Base-by-base conservation (phyloP, 768 basidiomycete species). In the Amanita muscaria region DNA sequence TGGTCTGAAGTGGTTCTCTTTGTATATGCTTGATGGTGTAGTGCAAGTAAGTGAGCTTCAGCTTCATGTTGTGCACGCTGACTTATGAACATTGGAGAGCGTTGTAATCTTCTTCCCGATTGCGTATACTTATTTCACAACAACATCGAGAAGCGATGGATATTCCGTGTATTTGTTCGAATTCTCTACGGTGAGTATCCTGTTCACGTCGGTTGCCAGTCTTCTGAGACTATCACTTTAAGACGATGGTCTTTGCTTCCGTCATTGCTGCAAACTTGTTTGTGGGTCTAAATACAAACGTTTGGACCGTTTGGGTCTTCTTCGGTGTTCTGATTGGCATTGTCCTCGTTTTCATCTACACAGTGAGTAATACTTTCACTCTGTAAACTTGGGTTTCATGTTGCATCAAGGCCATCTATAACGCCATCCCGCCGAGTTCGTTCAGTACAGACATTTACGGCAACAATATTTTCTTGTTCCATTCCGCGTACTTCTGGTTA, bases 291-390 rank as follows among this genome's bases (percentile, higher is more conserved):
- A 89, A 80, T 59, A 85, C 85, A 2, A 77, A 74, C 42, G 78
- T 81, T 1, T 97, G 94, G 94, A 92, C 83, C 4, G 76, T 71
- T 15, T 97, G 91, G 89, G 77, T 94, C 14, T 83, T 80, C 62
- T 86, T 89, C 49, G 77, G 83, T 16, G 70, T 96, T 27, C 72
- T 76, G 40, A 60, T 97, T 48, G 94, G 94, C 19, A 83, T 87
- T 16, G 63, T 89, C 15, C 66, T 97, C 18, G 64, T 92, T 47
- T 81, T 80, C 77, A 57, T 70, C 16, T 96, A 78, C 65, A 89
- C 89, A 14, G 89, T 88, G 56, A 47, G 77, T 67, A 32, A 8
- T 6, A 30, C 18, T n/a, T n/a, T n/a, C n/a, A n/a, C n/a, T n/a
- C n/a, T n/a, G n/a, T 45, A n/a, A 41, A 10, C 14, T 48, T 22